Base-by-base conservation (phyloP, 148 eudicot genomes). In the Pouteria glomerata region DNA sequence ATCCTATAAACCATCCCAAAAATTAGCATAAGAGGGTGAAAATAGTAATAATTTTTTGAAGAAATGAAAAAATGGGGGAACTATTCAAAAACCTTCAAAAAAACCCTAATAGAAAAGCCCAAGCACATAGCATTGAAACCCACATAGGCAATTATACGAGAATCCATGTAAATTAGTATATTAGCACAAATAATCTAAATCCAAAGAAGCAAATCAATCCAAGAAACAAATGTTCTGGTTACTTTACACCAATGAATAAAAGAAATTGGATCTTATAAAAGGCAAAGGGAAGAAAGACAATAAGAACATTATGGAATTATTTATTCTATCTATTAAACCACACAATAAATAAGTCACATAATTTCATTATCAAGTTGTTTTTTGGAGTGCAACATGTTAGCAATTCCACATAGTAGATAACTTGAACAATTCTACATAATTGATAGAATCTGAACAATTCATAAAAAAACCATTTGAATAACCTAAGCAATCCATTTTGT, bases 191-290 rank as follows among this genome's bases (percentile, higher is more conserved):
- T 50, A 68, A 75, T 76, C 74, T 14, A 74, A 57, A 74, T 30
- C 30, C 71, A 18, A 29, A 56, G 15, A 21, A 56, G 41, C 34
- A 47, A 58, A 66, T 74, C 63, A 31, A 57, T 15, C 30, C 21
- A 3, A n/a, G n/a, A n/a, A n/a, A 34, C 30, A 74, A 39, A 10
- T 65, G 55, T 30, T 57, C 57, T 21, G 21, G 14, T 8, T 5
- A 33, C 21, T 35, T 29, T n/a, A 19, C 0, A 55, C n/a, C n/a
- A n/a, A n/a, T n/a, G n/a, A 23, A 44, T 13, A 24, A 19, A 63
- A 66, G 55, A 57, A 74, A 66, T 42, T 19, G 66, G 72, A 74
- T 74, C 72, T 74, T 19, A n/a, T n/a, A n/a, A n/a, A n/a, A n/a
- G n/a, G n/a, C n/a, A n/a, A n/a, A n/a, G n/a, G n/a, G n/a, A n/a